Evolutionary conservation across 768 basidiomycete species (phyloP), one percentile per base, ranked within the genome.

Genomic region (Albatrellus ellisii): DNA sequence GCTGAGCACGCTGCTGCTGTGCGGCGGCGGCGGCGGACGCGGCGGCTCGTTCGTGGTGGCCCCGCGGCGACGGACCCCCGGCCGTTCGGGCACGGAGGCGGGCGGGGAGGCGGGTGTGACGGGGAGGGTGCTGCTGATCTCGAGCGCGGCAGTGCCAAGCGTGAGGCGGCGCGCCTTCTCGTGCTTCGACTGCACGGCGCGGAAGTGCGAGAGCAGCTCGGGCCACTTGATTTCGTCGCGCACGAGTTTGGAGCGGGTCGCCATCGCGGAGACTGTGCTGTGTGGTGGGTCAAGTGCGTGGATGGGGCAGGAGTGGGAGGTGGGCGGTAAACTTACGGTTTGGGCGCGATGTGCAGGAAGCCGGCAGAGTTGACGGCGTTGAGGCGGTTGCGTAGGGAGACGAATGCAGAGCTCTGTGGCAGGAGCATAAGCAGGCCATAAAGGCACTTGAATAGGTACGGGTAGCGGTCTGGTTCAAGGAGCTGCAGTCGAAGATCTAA

Each of bases 171-270:
- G 75, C 4, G 90, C 76, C 56, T 91, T 92, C 63, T 98, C 92
- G 56, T 98, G 92, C 52, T 79, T 83, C 26, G 72, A 68, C 60
- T 99, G 95, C 1, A 95, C 78, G 0, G 74, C 65, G 14, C 92
- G 79, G 67, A 99, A 99, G 59, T 99, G 95, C 4, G 72, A 69
- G 8, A 98, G 72, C 0, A 99, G 70, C 46, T 98, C 95, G 55
- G 81, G 79, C 95, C 95, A 99, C 57, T 95, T 97, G 57, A 99
- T 95, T 41, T 95, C 90, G 32, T 87, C 90, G 20, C 85, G 73
- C 3, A 70, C 66, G 0, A 79, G 55, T 58, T 94, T 94, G 3
- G 88, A 82, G 18, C 89, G 75, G 15, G 77, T 66, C 2, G 77
- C 55, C 20, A 68, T 50, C 17, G 64, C 54, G 1, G 55, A 44